Evolutionary conservation across 768 basidiomycete genomes (phyloP), one percentile per base, ranked within the genome.

Genomic region (Mycena sanguinolenta): DNA sequence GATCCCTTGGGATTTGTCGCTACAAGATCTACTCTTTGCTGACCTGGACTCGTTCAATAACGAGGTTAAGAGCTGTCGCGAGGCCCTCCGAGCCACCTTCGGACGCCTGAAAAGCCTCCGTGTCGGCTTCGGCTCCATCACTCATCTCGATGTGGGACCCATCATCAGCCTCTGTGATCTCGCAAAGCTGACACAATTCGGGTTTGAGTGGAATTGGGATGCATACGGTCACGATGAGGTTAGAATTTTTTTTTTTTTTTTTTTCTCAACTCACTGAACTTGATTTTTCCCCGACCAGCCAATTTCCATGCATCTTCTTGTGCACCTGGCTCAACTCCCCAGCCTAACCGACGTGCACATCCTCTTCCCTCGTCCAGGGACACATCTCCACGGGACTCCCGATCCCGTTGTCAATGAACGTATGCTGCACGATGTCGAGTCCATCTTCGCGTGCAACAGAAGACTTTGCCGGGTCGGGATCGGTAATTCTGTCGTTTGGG

Each of bases 401-500:
- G 32, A 63, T 32, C 60, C 58, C n/a, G 34, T 13, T 4, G 27
- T 69, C 25, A 61, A 69, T 32, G 19, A 42, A 28, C 42, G 9
- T 14, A 69, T 49, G 14, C 36, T 63, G 14, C 13, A 1, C 16
- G 62, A 63, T 16, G 67, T 63, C 12, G 16, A 23, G 5, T 63
- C 62, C 54, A 63, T 69, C n/a, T 69, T 62, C 38, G 1, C 34
- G 14, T 69, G 54, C 61, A 62, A 69, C 34, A 53, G 34, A 6
- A 62, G 44, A 21, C 62, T 68, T 16, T 63, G 32, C 32, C 55
- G 61, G 17, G 66, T 72, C 1, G 70, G 70, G 0, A 72, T 72
- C 8, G 61, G 57, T 38, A 63, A 72, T 54, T 72, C 70, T 23
- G 23, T 72, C 27, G 71, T 68, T 36, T 68, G 62, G 71, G 71